Percentiles rank a stretch among this genome's conserved stretches.
These are phyloP conservation scores for Debaryomycetaceae sp. DNA, from an alignment of 1,139 yeast species.

Conservation along the genomic window DNA sequence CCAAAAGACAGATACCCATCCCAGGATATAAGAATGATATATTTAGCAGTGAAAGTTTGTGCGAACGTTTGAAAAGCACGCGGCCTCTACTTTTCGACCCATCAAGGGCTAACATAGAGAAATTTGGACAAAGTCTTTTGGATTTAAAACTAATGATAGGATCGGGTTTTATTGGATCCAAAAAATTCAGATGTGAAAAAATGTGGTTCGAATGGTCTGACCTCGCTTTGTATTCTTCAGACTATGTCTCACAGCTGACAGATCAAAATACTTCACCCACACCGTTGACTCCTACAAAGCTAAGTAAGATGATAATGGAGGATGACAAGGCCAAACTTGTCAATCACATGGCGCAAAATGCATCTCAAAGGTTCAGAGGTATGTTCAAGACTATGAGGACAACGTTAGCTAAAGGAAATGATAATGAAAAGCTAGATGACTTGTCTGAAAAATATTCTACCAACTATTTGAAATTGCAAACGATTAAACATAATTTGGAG, in stretches of 20 bases:
- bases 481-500: slow-evolving; percentile 29
- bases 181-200: slow-evolving; percentile 40
- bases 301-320: slow-evolving; percentile 10
- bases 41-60: slow-evolving; percentile 39
- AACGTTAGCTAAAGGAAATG: slow-evolving; percentile 31
- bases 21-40: slow-evolving; percentile 42
- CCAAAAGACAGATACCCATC: slow-evolving; percentile 33
- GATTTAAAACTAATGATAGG: slow-evolving; percentile 34
- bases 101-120: slow-evolving; percentile 36
- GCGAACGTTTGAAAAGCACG: slow-evolving; percentile 24
- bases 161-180: slow-evolving; percentile 30
- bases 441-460: slow-evolving; percentile 32
- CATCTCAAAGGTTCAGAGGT: slow-evolving; percentile 30
- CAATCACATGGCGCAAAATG: slow-evolving; percentile 20
- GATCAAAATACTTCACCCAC: background rate
- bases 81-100: slow-evolving; percentile 37
- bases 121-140: slow-evolving; percentile 40
- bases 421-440: slow-evolving; percentile 24
- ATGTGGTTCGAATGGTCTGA: slow-evolving; percentile 51
- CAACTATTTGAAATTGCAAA: slow-evolving; percentile 30
- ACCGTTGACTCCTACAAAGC: slow-evolving; percentile 1
- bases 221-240: slow-evolving; percentile 22
- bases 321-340: slow-evolving; percentile 18
- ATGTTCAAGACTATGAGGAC: slow-evolving; percentile 27
- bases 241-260: slow-evolving; percentile 4